Percentiles rank a stretch among this genome's conserved stretches.
Evolutionary conservation across 2,329 filamentous ascomycete species (phyloP).

Genomic region (Cyphellophora attinorum): DNA sequence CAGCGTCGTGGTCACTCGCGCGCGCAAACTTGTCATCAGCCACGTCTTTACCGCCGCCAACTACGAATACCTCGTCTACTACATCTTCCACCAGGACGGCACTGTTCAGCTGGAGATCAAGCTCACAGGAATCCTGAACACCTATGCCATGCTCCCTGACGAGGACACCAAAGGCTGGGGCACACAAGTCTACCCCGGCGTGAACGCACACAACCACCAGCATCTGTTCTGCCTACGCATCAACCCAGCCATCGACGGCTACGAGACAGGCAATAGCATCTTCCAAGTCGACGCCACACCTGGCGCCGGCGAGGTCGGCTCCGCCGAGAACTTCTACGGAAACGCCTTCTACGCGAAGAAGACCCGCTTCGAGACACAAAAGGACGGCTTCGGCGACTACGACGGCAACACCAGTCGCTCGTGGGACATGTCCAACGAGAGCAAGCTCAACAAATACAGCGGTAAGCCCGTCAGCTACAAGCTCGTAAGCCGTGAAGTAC

Average conservation of each 20-base stretch:
- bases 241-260: constrained; percentile 79
- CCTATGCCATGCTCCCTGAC: constrained; percentile 68
- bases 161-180: constrained; percentile 84
- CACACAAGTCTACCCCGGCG: constrained; percentile 80
- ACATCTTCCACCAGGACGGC: constrained; percentile 87
- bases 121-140: constrained; percentile 87
- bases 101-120: constrained; percentile 88
- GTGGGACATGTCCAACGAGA: constrained; percentile 85
- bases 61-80: constrained; percentile 84
- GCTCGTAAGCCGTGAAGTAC: constrained; percentile 77
- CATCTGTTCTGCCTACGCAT: constrained; percentile 87
- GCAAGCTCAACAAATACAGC: constrained; percentile 74
- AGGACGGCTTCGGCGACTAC: constrained; percentile 66
- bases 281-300: constrained; percentile 70
- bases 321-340: constrained; percentile 73
- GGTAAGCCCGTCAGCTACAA: constrained; percentile 81
- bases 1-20: constrained; percentile 75
- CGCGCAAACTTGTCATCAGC: constrained; percentile 74
- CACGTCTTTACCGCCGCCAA: constrained; percentile 94
- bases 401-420: constrained; percentile 68
- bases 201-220: constrained; percentile 94
- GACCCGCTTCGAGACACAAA: constrained; percentile 65
- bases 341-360: constrained; percentile 84
- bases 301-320: constrained; percentile 66
- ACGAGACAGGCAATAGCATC: constrained; percentile 72